Percentiles rank a stretch among this genome's conserved stretches.
These are phyloP conservation scores for Lathyrus aphaca DNA, from an alignment of 306 rosid species.

Conservation along the genomic window DNA sequence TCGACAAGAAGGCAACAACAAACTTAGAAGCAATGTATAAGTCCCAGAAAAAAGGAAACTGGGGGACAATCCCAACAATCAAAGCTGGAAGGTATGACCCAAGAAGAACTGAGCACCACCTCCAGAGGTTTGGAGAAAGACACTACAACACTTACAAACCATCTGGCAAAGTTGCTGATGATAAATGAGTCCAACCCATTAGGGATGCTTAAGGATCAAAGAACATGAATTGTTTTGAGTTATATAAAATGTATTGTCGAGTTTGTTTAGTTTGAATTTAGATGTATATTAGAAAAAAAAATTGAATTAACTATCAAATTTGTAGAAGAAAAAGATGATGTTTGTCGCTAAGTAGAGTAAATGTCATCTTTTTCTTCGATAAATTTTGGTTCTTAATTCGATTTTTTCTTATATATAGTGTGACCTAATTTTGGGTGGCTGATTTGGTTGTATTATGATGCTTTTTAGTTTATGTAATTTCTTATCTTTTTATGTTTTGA, in stretches of 20 bases:
- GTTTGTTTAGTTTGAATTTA: neutral
- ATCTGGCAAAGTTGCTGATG: no score
- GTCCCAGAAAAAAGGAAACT: no score
- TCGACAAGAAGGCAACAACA: no score
- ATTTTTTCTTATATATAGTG: neutral
- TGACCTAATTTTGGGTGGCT: neutral
- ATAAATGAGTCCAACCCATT: no score
- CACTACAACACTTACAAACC: no score
- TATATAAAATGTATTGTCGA: neutral
- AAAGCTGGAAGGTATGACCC: no score
- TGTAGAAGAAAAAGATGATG: neutral
- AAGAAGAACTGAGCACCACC: no score
- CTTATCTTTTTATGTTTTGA: neutral
- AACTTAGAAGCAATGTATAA: no score
- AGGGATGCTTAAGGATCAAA: no score
- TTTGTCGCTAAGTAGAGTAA: neutral
- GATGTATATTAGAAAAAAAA: neutral
- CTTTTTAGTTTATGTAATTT: neutral
- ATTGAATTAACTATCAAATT: neutral
- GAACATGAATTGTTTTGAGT: no score
- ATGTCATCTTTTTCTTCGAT: neutral
- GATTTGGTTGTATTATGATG: neutral
- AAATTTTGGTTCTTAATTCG: neutral
- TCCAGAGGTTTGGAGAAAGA: no score
- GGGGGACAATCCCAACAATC: no score